Conservation (phyloP, 2,329 filamentous ascomycete species). For the Lasiodiplodia gonubiensis region DNA sequence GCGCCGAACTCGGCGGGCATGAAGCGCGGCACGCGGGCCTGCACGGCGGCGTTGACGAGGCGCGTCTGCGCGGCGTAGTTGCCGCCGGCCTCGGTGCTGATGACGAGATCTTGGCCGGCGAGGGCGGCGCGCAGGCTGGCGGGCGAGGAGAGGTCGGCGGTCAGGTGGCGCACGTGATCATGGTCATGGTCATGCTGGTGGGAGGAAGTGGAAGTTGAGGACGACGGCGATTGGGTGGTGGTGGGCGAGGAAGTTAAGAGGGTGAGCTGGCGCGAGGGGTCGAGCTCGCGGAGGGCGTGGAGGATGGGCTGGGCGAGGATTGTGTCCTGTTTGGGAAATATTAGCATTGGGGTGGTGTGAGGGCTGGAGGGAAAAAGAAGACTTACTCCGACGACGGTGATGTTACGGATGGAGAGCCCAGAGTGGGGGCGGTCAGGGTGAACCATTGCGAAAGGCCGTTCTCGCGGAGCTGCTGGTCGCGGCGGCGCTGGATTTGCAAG, state of each 20-base stretch:
- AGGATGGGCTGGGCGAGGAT: conserved; percentile 37
- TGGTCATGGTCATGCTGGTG: not conserved
- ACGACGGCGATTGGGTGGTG: conserved; percentile 35
- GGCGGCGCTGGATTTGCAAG: conserved; percentile 27
- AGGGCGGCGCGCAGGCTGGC: conserved; percentile 38
- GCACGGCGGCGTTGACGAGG: conserved; percentile 45
- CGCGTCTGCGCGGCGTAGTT: conserved; percentile 31
- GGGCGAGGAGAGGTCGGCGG: conserved; percentile 39
- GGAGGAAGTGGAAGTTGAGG: not conserved
- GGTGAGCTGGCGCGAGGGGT: conserved; percentile 32
- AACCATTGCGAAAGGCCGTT: conserved; percentile 25
- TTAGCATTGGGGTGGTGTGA: not conserved
- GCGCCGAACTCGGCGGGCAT: conserved; percentile 46
- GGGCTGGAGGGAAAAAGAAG: not conserved
- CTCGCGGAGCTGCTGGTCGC: conserved; percentile 27
- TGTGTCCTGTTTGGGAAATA: conserved; percentile 35
- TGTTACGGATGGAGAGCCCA: conserved; percentile 33
- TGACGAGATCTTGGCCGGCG: conserved; percentile 35
- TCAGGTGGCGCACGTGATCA: conserved; percentile 18
- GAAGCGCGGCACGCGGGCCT: conserved; percentile 44
- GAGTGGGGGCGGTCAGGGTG: conserved; percentile 21
- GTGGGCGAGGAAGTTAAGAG: conserved; percentile 37
- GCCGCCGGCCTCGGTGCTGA: conserved; percentile 36
- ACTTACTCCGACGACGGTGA: conserved; percentile 39
- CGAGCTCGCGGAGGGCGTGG: conserved; percentile 32